phyloP scores from a whole-genome alignment of 441 rosid genomes.

The Adansonia gregorii region DNA sequence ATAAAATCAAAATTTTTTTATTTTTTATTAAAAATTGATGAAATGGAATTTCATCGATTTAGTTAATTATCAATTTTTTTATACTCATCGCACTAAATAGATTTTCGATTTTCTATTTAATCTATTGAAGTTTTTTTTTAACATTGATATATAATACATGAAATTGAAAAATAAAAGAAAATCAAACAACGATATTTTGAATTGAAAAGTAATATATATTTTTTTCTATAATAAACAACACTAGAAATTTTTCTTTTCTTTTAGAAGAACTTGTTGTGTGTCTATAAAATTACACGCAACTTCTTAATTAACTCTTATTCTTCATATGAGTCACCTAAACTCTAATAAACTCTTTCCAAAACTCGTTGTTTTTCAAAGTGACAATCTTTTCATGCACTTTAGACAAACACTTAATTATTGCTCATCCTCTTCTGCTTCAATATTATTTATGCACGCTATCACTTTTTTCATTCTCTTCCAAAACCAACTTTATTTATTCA shows the following conservation, averaged over 20 bases:
- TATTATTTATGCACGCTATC: constrained; percentile 41
- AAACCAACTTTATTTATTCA: neutral
- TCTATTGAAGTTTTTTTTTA: too few species aligned
- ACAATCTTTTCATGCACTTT: constrained; percentile 49
- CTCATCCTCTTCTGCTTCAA: constrained; percentile 24
- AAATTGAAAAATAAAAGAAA: too few species aligned
- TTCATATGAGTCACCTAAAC: constrained; percentile 62
- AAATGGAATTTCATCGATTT: too few species aligned
- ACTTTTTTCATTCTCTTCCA: constrained; percentile 32
- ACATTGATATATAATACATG: too few species aligned
- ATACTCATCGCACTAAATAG: too few species aligned
- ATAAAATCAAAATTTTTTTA: too few species aligned
- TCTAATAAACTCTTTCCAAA: constrained; percentile 43
- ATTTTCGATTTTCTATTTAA: too few species aligned
- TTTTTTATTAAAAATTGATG: too few species aligned
- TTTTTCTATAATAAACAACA: too few species aligned
- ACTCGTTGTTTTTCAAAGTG: constrained; percentile 9
- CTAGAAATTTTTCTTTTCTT: neutral
- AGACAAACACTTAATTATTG: constrained; percentile 26
- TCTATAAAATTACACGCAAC: neutral
- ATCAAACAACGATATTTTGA: too few species aligned
- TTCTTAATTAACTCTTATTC: neutral
- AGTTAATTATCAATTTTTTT: too few species aligned
- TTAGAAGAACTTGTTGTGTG: neutral
- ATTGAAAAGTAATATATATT: neutral